Base-by-base conservation (phyloP, 352 stramenopile species). In the Pythium guiyangense region DNA sequence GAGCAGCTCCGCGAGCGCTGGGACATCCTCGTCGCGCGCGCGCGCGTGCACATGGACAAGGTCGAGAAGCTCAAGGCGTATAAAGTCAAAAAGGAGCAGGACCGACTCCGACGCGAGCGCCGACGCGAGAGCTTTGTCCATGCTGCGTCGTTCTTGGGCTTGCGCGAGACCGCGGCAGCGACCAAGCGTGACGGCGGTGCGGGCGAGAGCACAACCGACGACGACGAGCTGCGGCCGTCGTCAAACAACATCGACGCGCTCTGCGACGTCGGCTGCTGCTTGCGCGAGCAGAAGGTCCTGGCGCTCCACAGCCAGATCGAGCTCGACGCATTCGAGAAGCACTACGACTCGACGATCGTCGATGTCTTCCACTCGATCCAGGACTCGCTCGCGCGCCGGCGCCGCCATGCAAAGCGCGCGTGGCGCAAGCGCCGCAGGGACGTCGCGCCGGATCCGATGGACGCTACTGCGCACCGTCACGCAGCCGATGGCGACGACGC, bases 1-100 rank as follows among this genome's bases (percentile, higher is more conserved):
- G 74, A 82, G 25, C 79, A 89, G 54, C 60, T 89, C 27, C 63
- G 65, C 3, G 72, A 86, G 61, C 76, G 79, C 1, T 89, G 79
- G 79, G 61, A 67, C 11, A 62, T 81, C 15, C 48, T 87, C 1
- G 76, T 89, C 0, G 79, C 74, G 10, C 64, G 79, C 25, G 76
- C 79, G 0, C 60, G 74, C 39, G 60, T 47, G 35, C 76, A 89
- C 54, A 73, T 89, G 66, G 73, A 84, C 35, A 82, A 80, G 25
- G 64, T 87, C 0, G 70, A 82, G 29, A 89, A 86, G 61, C 66
- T 87, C 2, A 52, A 54, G 15, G 74, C 68, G 15, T 89, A 79
- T 49, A 63, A 69, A 0, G 67, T 77, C 35, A 87, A 87, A 50
- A 80, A 83, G 51, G 60, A 60, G 4, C 54, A 69, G 2, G 76